These are phyloP conservation scores for Mollisiaceae sp. DNA, from an alignment of 2,329 filamentous ascomycete species.

Conservation along the genomic window DNA sequence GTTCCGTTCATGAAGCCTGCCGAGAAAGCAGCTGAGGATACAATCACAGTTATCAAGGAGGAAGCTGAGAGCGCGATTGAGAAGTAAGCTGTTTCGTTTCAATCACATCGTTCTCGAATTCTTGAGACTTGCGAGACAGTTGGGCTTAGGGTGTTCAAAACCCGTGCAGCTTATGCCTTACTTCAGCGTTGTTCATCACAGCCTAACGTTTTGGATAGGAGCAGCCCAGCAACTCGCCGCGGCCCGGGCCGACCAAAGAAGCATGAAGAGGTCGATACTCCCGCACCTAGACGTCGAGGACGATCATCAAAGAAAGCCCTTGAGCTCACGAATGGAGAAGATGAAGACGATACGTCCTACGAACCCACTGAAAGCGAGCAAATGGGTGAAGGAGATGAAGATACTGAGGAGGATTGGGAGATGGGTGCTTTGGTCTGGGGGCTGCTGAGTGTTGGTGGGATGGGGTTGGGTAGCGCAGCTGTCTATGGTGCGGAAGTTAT, in stretches of 20 bases:
- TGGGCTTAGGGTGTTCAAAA: too few relatives aligned
- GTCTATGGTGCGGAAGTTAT: conserved; percentile 52
- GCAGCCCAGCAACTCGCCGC: conserved; percentile 13
- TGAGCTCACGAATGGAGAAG: conserved; percentile 16
- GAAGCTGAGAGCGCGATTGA: conserved; percentile 11
- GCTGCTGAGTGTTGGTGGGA: conserved; percentile 49
- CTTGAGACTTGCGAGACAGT: too few relatives aligned
- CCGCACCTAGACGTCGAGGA: conserved; percentile 14
- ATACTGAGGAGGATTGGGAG: conserved; percentile 52
- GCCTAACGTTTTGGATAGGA: background rate
- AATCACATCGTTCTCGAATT: too few relatives aligned
- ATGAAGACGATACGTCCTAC: conserved; percentile 46
- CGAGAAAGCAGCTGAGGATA: conserved; percentile 17
- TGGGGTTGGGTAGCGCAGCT: conserved; percentile 51
- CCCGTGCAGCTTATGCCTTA: background rate
- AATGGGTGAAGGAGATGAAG: conserved; percentile 49
- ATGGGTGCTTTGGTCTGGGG: conserved; percentile 54
- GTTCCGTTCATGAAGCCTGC: conserved; percentile 41
- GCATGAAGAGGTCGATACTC: conserved; percentile 11
- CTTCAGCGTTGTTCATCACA: background rate
- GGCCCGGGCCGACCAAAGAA: conserved; percentile 29
- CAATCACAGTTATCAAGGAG: conserved; percentile 14
- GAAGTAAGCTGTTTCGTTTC: conserved; percentile 10
- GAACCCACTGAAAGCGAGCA: conserved; percentile 40
- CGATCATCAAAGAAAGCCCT: conserved; percentile 18